Conservation (phyloP, 208 protist species). For the Acanthamoeba castellanii region DNA sequence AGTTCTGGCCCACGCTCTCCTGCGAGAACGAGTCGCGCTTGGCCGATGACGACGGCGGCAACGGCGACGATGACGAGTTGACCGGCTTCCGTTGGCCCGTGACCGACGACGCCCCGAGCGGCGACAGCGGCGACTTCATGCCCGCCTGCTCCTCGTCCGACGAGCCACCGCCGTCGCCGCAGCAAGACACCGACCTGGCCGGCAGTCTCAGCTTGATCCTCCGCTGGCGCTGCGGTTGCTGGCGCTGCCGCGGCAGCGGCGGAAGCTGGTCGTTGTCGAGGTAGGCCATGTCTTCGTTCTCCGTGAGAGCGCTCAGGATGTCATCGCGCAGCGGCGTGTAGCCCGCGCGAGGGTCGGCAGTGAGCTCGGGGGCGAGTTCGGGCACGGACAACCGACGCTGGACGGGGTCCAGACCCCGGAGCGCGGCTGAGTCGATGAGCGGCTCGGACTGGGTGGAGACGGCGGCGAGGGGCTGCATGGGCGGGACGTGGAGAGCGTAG, state of each 20-base stretch:
- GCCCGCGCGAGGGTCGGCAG: too few species aligned
- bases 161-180: too few species aligned
- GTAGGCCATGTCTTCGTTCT: too few species aligned
- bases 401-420: neutral
- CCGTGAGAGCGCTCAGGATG: too few species aligned
- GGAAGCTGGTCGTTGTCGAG: too few species aligned
- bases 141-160: neutral
- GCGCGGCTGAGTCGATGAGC: neutral
- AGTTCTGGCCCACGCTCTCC: slow-evolving; percentile 15
- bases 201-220: neutral
- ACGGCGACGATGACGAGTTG: too few species aligned
- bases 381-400: neutral
- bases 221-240: too few species aligned
- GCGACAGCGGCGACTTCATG: neutral
- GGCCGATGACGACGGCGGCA: neutral
- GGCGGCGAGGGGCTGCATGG: neutral
- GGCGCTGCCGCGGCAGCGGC: too few species aligned
- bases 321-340: too few species aligned
- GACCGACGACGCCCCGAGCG: neutral
- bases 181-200: too few species aligned
- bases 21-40: neutral
- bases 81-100: neutral
- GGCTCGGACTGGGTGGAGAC: neutral
- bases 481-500: neutral
- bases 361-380: too few species aligned